These are phyloP conservation scores for Aureobasidium pullulans DNA, from an alignment of 2,329 filamentous ascomycete genomes.

Conservation along the genomic window DNA sequence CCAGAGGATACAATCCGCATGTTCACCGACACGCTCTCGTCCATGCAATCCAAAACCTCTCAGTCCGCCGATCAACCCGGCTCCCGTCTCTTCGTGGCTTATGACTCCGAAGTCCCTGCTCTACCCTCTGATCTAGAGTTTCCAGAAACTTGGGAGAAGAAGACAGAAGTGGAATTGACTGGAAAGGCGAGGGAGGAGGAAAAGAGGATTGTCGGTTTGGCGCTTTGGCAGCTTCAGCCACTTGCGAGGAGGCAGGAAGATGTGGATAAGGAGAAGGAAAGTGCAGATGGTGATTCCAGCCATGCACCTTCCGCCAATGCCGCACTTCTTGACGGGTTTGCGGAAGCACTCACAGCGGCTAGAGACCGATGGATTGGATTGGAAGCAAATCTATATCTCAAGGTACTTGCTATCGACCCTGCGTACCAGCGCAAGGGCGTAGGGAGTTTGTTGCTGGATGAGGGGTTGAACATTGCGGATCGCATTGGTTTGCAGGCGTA, in stretches of 20 bases:
- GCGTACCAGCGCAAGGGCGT: slow-evolving; percentile 34
- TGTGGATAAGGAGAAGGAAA: slow-evolving; percentile 16
- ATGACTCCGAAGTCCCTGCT: slow-evolving; percentile 7
- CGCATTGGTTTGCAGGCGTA: slow-evolving; percentile 30
- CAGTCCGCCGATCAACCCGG: slow-evolving; percentile 6
- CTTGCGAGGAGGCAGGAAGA: slow-evolving; percentile 22
- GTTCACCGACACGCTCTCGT: slow-evolving; percentile 11
- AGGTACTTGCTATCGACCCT: slow-evolving; percentile 31
- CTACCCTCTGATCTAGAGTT: background rate
- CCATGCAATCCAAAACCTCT: background rate
- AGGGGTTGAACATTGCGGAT: slow-evolving; percentile 35
- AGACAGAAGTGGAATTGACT: background rate
- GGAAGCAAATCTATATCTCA: slow-evolving; percentile 22
- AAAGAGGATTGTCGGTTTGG: background rate
- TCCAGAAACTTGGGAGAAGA: slow-evolving; percentile 4
- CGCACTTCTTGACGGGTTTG: slow-evolving; percentile 20
- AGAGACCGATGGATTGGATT: slow-evolving; percentile 22
- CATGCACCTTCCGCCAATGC: slow-evolving; percentile 19
- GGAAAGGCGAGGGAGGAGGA: background rate
- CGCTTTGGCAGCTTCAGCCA: slow-evolving; percentile 25
- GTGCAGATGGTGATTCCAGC: slow-evolving; percentile 15
- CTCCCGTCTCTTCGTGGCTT: background rate
- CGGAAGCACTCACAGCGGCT: slow-evolving; percentile 12
- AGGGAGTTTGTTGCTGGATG: slow-evolving; percentile 30
- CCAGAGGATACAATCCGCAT: slow-evolving; percentile 15